Evolutionary conservation across 129 eudicot species (phyloP).

Genomic region (Saposhnikovia divaricata): DNA sequence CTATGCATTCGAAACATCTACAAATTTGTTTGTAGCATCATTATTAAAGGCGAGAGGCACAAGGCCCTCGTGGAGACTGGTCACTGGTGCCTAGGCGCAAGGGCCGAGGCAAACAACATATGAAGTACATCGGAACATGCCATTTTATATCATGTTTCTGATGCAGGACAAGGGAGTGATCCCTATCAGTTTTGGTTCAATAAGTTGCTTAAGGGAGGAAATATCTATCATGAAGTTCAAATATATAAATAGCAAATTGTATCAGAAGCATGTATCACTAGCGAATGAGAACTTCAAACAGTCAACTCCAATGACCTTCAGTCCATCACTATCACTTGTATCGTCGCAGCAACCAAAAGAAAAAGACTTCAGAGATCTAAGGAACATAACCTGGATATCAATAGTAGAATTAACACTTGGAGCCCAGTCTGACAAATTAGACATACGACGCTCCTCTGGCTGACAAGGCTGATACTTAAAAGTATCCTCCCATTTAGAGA

Average conservation of each 20-base stretch:
- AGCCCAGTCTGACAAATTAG: slow-evolving; percentile 93
- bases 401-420: slow-evolving; percentile 60
- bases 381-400: slow-evolving; percentile 59
- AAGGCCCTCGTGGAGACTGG: background rate
- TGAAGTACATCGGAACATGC: background rate
- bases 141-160: background rate
- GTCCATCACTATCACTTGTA: background rate
- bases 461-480: slow-evolving; percentile 28
- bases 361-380: background rate
- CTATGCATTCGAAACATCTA: background rate
- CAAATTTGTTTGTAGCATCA: background rate
- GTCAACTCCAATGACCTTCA: background rate
- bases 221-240: background rate
- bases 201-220: background rate
- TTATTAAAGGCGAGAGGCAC: background rate
- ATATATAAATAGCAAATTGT: background rate
- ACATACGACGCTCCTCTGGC: slow-evolving; percentile 95
- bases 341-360: background rate
- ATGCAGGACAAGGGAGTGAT: background rate
- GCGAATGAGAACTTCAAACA: background rate
- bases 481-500: slow-evolving; percentile 16
- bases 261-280: background rate
- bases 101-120: background rate
- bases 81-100: too few relatives aligned
- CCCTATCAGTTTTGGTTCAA: background rate